phyloP scores from a whole-genome alignment of 2,329 filamentous ascomycete genomes.

The Fusarium papillatum region DNA sequence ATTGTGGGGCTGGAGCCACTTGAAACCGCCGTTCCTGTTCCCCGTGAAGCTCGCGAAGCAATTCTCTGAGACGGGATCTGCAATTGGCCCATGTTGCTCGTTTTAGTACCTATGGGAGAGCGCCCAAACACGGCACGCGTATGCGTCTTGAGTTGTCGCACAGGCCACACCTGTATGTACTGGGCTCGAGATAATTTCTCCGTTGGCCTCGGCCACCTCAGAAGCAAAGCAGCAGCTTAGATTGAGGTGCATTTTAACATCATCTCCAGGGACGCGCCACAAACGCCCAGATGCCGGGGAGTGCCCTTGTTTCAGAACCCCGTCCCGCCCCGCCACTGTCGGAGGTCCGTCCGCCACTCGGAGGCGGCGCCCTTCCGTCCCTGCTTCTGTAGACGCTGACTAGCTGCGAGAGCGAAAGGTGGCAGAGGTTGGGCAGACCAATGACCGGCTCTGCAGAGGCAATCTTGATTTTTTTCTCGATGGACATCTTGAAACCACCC shows the following conservation, averaged over 20 bases:
- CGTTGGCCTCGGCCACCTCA: neutral
- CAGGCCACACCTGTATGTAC: neutral
- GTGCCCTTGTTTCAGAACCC: constrained; percentile 35
- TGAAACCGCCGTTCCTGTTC: constrained; percentile 43
- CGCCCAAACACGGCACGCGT: neutral
- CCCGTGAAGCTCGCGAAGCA: constrained; percentile 9
- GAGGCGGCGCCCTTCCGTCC: constrained; percentile 22
- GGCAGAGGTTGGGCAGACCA: constrained; percentile 16
- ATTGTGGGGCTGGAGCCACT: constrained; percentile 38
- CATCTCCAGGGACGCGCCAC: neutral
- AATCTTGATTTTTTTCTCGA: constrained; percentile 29
- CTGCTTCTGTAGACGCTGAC: constrained; percentile 19
- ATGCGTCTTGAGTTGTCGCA: neutral
- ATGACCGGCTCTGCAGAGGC: constrained; percentile 14
- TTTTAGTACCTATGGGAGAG: neutral
- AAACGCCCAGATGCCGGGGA: constrained; percentile 13
- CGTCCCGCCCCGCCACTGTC: constrained; percentile 23
- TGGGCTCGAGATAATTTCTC: neutral
- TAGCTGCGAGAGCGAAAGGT: constrained; percentile 12
- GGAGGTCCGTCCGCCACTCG: constrained; percentile 36
- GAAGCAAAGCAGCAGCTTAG: neutral
- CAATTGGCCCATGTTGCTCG: constrained; percentile 14
- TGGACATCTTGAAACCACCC: constrained; percentile 39
- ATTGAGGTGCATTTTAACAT: constrained; percentile 7
- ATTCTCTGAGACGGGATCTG: constrained; percentile 19